Evolutionary conservation across 352 stramenopile species (phyloP).

Genomic region (Phytophthora fragariaefolia): DNA sequence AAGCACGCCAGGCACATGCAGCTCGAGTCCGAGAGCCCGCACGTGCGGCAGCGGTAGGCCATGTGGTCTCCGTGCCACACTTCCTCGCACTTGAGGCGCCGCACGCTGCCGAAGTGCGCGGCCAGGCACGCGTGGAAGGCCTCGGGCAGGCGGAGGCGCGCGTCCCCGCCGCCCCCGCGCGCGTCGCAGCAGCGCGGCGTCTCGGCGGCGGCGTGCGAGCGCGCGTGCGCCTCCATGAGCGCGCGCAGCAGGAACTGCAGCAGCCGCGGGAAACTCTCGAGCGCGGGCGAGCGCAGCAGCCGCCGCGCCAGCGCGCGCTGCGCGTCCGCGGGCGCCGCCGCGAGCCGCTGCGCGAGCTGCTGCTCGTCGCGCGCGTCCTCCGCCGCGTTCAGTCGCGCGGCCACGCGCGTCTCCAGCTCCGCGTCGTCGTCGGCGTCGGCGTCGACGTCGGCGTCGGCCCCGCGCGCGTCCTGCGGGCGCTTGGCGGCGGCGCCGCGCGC

Average conservation of each 20-base stretch:
- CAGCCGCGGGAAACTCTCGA: constrained; percentile 50
- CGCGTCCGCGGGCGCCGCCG: constrained; percentile 34
- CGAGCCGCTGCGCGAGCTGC: constrained; percentile 44
- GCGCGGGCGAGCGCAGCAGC: constrained; percentile 26
- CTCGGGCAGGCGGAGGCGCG: constrained; percentile 40
- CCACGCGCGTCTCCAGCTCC: constrained; percentile 53
- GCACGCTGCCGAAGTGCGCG: constrained; percentile 63
- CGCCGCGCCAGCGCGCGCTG: constrained; percentile 50
- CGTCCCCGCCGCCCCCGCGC: constrained; percentile 2
- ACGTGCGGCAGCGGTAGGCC: constrained; percentile 84
- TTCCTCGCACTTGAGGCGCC: constrained; percentile 84
- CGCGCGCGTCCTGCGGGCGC: neutral
- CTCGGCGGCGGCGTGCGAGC: constrained; percentile 28
- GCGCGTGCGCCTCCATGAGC: constrained; percentile 57
- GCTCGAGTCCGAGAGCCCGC: constrained; percentile 85
- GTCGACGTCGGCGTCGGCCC: too few relatives aligned
- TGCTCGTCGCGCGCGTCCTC: constrained; percentile 20
- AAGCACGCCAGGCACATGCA: constrained; percentile 89
- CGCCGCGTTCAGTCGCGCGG: constrained; percentile 43
- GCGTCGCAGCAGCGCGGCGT: constrained; percentile 10
- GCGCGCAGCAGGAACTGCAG: constrained; percentile 75
- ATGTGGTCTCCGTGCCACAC: constrained; percentile 91
- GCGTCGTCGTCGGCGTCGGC: too few relatives aligned
- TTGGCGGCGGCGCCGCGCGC: neutral
- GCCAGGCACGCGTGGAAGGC: constrained; percentile 59